These are phyloP conservation scores for Microcyclosporella mali DNA, from an alignment of 2,329 filamentous ascomycete species.

Conservation along the genomic window DNA sequence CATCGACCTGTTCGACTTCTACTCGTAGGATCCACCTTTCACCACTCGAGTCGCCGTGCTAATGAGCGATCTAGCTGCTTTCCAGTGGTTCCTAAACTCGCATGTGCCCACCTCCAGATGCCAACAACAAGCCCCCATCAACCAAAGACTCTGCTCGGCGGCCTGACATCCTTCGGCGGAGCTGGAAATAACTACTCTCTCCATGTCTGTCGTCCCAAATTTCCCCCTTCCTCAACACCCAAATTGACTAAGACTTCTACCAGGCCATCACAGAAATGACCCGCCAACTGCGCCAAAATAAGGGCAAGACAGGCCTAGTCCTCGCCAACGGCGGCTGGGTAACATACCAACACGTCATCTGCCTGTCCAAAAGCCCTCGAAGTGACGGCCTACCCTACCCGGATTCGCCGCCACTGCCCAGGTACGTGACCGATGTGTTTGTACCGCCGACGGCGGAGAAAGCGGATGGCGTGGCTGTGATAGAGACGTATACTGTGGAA, in stretches of 20 bases:
- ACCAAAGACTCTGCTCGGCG: conserved; percentile 57
- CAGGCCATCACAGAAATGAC: conserved; percentile 51
- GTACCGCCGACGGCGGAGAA: conserved; percentile 38
- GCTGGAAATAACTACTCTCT: conserved; percentile 67
- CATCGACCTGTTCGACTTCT: conserved; percentile 58
- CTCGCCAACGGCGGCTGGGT: conserved; percentile 61
- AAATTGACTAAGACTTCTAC: not conserved
- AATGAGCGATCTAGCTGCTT: conserved; percentile 50
- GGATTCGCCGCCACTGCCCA: conserved; percentile 40
- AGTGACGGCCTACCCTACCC: conserved; percentile 42
- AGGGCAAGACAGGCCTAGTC: conserved; percentile 49
- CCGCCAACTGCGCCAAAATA: conserved; percentile 45
- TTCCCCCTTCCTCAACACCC: not conserved
- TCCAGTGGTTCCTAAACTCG: conserved; percentile 63
- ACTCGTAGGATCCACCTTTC: conserved; percentile 43
- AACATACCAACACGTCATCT: conserved; percentile 60
- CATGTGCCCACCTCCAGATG: conserved; percentile 54
- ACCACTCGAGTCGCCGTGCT: not conserved
- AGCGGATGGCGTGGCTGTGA: conserved; percentile 46
- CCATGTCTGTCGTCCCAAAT: conserved; percentile 45
- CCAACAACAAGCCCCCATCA: conserved; percentile 40
- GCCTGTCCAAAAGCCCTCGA: conserved; percentile 47
- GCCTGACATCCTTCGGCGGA: conserved; percentile 62
- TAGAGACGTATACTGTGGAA: conserved; percentile 59
- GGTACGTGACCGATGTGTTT: conserved; percentile 35